Base-by-base conservation (phyloP, 2,329 filamentous ascomycete species). In the Curvularia hawaiiensis region DNA sequence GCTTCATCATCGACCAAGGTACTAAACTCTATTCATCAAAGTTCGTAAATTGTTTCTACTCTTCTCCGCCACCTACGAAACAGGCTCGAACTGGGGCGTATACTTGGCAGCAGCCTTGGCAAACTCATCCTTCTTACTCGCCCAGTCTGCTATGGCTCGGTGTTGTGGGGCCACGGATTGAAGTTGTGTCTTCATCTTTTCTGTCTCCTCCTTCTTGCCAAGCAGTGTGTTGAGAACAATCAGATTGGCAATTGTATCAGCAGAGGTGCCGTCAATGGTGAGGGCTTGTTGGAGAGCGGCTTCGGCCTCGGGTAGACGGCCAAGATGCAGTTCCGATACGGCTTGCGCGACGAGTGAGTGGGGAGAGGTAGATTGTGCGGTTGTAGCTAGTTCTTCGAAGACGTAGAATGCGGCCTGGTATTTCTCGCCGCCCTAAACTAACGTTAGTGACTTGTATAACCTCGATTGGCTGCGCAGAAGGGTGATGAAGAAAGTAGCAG, bases 391-490 rank as follows among this genome's bases (percentile, higher is more conserved):
- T 78, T 99, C 95, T 79, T 98, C 94, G 72, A 92, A 98, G 60
- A 98, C 94, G 82, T 99, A 98, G 79, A 96, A 98, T 18, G 94
- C 89, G 73, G 95, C 91, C 73, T 98, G 95, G 79, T 98, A 98
- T 76, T 92, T 95, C 68, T 97, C 92, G 66, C 93, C 93, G 72
- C 94, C 94, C 90, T 96, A 22, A 22, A 14, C n/a, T 33, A 24
- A 33, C 1, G 20, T 47, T 47, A 47, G 44, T 31, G 28, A 22
- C 30, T 35, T 22, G 44, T 9, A 30, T 12, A 33, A 33, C 30
- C 5, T 60, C 26, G 52, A 30, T 18, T 7, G 35, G 11, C 49
- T 45, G 59, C 58, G 80, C 45, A 40, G 22, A 20, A 46, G 52
- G 26, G 24, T 22, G 16, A 24, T 6, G 24, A 7, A 5, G 22